These are phyloP conservation scores for Eutrema japonicum DNA, from an alignment of 345 rosid species.

Conservation along the genomic window DNA sequence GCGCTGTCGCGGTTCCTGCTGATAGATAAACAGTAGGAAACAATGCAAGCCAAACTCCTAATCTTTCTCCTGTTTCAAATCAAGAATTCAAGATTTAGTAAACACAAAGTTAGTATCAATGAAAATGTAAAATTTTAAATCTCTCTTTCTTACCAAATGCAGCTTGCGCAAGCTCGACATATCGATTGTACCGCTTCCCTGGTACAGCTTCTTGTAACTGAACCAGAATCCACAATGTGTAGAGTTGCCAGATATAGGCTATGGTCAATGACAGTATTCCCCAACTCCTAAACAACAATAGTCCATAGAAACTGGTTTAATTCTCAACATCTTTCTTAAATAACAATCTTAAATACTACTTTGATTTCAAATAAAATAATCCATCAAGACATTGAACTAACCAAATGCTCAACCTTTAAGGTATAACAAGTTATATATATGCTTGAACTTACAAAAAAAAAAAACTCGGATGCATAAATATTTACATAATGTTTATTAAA, in stretches of 20 bases:
- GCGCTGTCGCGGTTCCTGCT: conserved; percentile 94
- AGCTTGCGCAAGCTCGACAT: conserved; percentile 96
- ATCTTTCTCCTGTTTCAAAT: conserved; percentile 66
- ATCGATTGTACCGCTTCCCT: conserved; percentile 92
- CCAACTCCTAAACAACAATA: conserved; percentile 75
- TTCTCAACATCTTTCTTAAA: conserved; percentile 1
- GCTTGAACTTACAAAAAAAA: neutral
- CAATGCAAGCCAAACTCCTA: conserved; percentile 92
- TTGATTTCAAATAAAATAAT: neutral
- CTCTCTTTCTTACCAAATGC: conserved; percentile 73
- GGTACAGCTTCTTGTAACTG: conserved; percentile 98
- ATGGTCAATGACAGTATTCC: conserved; percentile 82
- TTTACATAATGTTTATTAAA: neutral
- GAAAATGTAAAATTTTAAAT: neutral
- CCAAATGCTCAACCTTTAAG: conserved; percentile 1
- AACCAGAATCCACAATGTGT: conserved; percentile 91
- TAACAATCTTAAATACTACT: neutral
- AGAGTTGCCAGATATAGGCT: conserved; percentile 95
- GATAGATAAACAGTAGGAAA: conserved; percentile 95
- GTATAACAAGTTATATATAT: neutral
- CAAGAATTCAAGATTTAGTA: conserved; percentile 15
- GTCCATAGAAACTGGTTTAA: neutral
- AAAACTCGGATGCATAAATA: no score
- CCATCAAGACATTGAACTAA: conserved; percentile 1
- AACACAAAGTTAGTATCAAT: conserved; percentile 1